phyloP scores from a whole-genome alignment of 1,284 basidiomycete species.

The Malassezia sp. region DNA sequence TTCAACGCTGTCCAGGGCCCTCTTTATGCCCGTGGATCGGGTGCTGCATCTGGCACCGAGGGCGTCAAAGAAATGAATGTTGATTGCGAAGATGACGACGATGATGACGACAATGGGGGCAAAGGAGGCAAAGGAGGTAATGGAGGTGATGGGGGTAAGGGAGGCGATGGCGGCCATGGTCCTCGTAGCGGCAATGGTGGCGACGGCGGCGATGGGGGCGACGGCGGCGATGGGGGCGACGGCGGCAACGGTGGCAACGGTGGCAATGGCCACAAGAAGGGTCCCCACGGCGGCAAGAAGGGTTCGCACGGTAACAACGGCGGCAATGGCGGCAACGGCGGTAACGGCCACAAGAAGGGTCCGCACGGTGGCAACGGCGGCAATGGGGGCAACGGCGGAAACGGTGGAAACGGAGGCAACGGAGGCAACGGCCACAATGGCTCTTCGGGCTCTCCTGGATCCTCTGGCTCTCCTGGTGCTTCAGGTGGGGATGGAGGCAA shows the following conservation, averaged over 20 bases:
- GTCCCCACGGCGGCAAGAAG: background rate
- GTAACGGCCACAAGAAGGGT: background rate
- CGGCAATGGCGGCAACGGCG: constrained; percentile 1
- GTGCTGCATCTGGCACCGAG: background rate
- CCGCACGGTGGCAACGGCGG: constrained; percentile 4
- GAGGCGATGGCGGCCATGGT: constrained; percentile 3
- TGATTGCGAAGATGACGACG: no score
- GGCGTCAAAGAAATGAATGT: no score
- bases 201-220: constrained; percentile 5
- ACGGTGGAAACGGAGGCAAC: constrained; percentile 5
- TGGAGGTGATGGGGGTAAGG: constrained; percentile 2
- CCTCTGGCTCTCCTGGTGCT: no score
- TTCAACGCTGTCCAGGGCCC: no score
- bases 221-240: constrained; percentile 4
- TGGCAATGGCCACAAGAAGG: background rate
- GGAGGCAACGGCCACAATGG: constrained; percentile 5
- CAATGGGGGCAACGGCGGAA: constrained; percentile 5
- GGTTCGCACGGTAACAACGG: constrained; percentile 4
- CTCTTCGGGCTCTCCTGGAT: background rate
- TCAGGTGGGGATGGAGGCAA: constrained; percentile 6
- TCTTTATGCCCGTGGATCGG: background rate
- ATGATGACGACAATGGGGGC: constrained; percentile 4
- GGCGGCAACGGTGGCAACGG: constrained; percentile 2
- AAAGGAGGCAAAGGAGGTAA: constrained; percentile 1
- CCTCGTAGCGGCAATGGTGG: constrained; percentile 1